Evolutionary conservation across 306 rosid species (phyloP), one percentile per base, ranked within the genome.

Genomic region (Gastrolobium bilobum): DNA sequence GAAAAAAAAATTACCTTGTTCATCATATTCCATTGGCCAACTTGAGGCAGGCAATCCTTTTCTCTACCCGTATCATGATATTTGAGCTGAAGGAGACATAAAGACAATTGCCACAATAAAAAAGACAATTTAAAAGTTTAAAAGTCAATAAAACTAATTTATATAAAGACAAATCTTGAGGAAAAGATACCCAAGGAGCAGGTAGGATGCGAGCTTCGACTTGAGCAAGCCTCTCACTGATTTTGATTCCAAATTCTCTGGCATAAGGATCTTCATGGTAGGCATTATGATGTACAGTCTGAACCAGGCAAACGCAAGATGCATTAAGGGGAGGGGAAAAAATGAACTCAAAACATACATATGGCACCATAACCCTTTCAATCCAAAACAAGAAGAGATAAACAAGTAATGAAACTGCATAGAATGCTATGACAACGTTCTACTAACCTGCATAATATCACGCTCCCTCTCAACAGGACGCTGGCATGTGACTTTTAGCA

Each of bases 1-100:
- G 26, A 20, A 20, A 44, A 61, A 52, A 66, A 37, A 33, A 35
- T 31, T 70, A 96, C 99, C 96, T 96, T 96, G 2, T 96, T 91
- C 99, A 89, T 96, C 99, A 96, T 96, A 15, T 96, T 96, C 99
- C 99, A 96, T 6, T 93, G 99, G 6, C 99, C 99, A 83, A 96
- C 98, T 84, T 93, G 96, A 15, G 99, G 99, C 4, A 96, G 81
- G 68, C 98, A 93, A 82, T 96, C 92, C 82, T 83, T 96, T 77
- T 93, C 99, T 75, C 96, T 88, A n/a, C 99, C 99, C 0, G 99
- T 86, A 40, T 96, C 99, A 71, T 93, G 94, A 83, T 96, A 96
- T 76, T 96, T 96, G 10, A 96, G 91, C 99, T 96, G 91, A 40
- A 75, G 70, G 71, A 15, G 4, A 52, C 58, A 76, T 48, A 31